A percentile compares a stretch with the other conserved stretches of the same genome.
These are phyloP conservation scores for Hypoxylon sp. DNA, from an alignment of 2,329 filamentous ascomycete genomes.

Conservation along the genomic window DNA sequence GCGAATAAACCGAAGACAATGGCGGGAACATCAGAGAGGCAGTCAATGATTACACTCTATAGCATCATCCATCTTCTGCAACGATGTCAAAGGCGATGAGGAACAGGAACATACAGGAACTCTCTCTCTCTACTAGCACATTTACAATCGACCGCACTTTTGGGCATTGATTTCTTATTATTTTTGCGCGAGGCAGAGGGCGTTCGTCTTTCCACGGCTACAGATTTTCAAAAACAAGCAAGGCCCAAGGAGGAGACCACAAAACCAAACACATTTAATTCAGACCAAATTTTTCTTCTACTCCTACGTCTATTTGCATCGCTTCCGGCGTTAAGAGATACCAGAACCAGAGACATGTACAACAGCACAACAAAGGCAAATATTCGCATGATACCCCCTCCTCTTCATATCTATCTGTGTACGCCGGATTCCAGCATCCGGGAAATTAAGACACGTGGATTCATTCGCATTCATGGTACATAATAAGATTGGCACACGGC, in stretches of 20 bases:
- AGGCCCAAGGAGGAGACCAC: constrained; percentile 1
- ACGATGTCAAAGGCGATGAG: constrained; percentile 18
- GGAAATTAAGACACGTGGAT: no score
- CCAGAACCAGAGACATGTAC: constrained; percentile 17
- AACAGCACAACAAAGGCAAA: constrained; percentile 10
- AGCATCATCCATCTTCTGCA: constrained; percentile 34
- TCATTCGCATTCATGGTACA: not conserved
- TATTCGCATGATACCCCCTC: constrained; percentile 16
- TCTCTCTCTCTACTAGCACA: constrained; percentile 23
- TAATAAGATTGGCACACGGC: not conserved
- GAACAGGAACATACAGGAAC: constrained; percentile 7
- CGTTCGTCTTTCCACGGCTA: constrained; percentile 5
- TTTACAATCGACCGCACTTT: constrained; percentile 18
- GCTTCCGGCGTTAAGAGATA: constrained; percentile 24
- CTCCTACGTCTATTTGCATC: constrained; percentile 11
- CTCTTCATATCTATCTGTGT: not conserved
- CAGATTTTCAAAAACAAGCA: constrained; percentile 4
- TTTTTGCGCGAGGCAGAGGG: constrained; percentile 13
- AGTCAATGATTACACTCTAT: constrained; percentile 36
- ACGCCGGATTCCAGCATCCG: not conserved
- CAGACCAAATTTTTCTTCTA: constrained; percentile 6
- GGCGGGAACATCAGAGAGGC: constrained; percentile 26
- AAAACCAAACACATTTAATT: constrained; percentile 14
- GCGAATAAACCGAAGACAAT: constrained; percentile 26
- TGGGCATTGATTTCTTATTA: constrained; percentile 24